Conservation (phyloP, 139 green algal genomes). For the Picocystis salinarum region DNA sequence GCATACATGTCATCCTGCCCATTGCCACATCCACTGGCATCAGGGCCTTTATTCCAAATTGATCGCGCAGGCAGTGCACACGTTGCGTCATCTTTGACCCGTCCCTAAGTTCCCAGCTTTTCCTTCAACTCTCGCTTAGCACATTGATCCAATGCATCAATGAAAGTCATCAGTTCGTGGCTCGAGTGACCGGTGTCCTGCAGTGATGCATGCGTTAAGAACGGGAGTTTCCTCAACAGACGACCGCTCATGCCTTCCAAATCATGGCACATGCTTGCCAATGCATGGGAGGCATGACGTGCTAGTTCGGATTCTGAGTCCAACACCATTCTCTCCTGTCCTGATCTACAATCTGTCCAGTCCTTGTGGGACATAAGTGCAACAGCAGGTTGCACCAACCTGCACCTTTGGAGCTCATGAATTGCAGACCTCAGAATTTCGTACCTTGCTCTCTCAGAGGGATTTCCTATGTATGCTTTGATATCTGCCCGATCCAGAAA, state of each 20-base stretch:
- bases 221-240: conserved; percentile 55
- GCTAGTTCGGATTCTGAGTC: background rate
- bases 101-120: no score
- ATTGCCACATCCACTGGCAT: no score
- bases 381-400: conserved; percentile 20
- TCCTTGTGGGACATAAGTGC: background rate
- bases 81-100: no score
- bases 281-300: background rate
- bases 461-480: conserved; percentile 77
- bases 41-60: no score
- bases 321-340: background rate
- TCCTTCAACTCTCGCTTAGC: no score
- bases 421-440: conserved; percentile 49
- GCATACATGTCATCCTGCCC: no score
- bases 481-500: conserved; percentile 97
- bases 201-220: conserved; percentile 65
- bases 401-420: conserved; percentile 30
- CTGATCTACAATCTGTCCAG: background rate
- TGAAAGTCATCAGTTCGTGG: no score
- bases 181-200: no score
- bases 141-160: no score
- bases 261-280: conserved; percentile 20
- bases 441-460: conserved; percentile 37
- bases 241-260: conserved; percentile 48
- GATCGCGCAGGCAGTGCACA: no score